phyloP scores from a whole-genome alignment of 495 filamentous ascomycete species.

The Polyplosphaeria fusca region DNA sequence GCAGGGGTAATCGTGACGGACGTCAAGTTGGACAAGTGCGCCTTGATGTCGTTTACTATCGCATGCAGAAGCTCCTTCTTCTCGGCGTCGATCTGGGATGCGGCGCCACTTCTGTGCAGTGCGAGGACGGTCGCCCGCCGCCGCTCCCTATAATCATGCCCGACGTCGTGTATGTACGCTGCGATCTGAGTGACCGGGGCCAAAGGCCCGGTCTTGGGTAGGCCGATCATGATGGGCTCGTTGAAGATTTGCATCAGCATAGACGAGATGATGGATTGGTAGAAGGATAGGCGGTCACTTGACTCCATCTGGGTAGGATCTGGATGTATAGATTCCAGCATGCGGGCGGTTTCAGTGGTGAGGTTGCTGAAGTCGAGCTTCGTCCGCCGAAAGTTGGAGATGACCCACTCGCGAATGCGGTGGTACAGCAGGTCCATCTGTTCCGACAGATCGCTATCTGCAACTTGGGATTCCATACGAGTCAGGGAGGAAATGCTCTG shows the following conservation, averaged over 20 bases:
- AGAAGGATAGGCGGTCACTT: slow-evolving; percentile 30
- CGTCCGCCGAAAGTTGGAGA: slow-evolving; percentile 38
- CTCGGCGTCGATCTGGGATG: slow-evolving; percentile 6
- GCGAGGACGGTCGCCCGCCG: slow-evolving; percentile 19
- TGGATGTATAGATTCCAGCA: slow-evolving; percentile 17
- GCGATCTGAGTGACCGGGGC: slow-evolving; percentile 9
- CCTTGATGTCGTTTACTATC: slow-evolving; percentile 3
- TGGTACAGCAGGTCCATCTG: slow-evolving; percentile 34
- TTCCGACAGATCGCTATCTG: slow-evolving; percentile 36
- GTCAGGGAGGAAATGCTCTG: slow-evolving; percentile 38
- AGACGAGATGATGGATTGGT: slow-evolving; percentile 36
- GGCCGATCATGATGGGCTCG: slow-evolving; percentile 31
- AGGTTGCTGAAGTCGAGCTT: slow-evolving; percentile 31
- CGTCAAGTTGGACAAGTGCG: slow-evolving; percentile 14
- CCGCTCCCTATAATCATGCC: slow-evolving; percentile 24
- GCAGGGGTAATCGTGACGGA: slow-evolving; percentile 4
- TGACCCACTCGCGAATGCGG: slow-evolving; percentile 41
- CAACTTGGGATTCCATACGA: slow-evolving; percentile 34
- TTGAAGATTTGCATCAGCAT: slow-evolving; percentile 38
- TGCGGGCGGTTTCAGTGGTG: slow-evolving; percentile 1
- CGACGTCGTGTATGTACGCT: slow-evolving; percentile 18
- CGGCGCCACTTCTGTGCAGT: slow-evolving; percentile 15
- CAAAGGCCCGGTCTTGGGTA: slow-evolving; percentile 30
- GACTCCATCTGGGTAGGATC: slow-evolving; percentile 25
- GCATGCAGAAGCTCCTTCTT: slow-evolving; percentile 12